Conservation (phyloP, 495 filamentous ascomycete species). For the Parachaetomium inaequale region DNA sequence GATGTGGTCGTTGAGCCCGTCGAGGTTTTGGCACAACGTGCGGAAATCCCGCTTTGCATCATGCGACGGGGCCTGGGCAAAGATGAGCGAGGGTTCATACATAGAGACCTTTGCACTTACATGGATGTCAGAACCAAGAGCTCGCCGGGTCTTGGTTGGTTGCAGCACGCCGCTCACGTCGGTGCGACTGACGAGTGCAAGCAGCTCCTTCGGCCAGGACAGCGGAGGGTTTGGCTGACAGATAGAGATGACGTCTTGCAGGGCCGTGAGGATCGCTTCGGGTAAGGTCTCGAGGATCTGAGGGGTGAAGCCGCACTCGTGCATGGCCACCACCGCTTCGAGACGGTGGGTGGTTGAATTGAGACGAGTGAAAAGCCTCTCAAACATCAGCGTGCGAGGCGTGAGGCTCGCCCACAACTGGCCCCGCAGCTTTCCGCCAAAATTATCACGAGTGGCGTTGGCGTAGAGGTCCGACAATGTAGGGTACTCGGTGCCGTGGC, state of each 20-base stretch:
- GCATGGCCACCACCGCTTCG: conserved; percentile 59
- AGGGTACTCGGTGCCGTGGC: conserved; percentile 48
- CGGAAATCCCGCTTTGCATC: conserved; percentile 67
- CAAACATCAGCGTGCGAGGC: conserved; percentile 64
- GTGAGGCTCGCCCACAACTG: conserved; percentile 31
- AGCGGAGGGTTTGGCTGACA: conserved; percentile 79
- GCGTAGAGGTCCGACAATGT: conserved; percentile 55
- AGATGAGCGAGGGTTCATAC: not conserved
- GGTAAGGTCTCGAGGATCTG: conserved; percentile 74
- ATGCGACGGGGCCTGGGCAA: conserved; percentile 54
- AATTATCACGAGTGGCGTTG: conserved; percentile 6
- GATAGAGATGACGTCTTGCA: conserved; percentile 77
- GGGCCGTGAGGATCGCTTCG: conserved; percentile 69
- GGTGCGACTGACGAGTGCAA: conserved; percentile 75
- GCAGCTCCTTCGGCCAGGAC: conserved; percentile 64
- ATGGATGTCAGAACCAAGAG: conserved; percentile 35
- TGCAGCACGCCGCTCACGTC: conserved; percentile 70
- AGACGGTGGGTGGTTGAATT: conserved; percentile 37
- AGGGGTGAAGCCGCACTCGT: conserved; percentile 53
- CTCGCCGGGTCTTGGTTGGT: conserved; percentile 40
- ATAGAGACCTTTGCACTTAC: conserved; percentile 19
- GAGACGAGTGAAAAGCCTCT: conserved; percentile 50
- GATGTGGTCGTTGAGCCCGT: conserved; percentile 37
- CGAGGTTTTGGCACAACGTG: conserved; percentile 53
- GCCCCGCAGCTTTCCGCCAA: conserved; percentile 11